Evolutionary conservation across 106 monocot genomes (phyloP).

Genomic region (Dioscorea zingiberensis): DNA sequence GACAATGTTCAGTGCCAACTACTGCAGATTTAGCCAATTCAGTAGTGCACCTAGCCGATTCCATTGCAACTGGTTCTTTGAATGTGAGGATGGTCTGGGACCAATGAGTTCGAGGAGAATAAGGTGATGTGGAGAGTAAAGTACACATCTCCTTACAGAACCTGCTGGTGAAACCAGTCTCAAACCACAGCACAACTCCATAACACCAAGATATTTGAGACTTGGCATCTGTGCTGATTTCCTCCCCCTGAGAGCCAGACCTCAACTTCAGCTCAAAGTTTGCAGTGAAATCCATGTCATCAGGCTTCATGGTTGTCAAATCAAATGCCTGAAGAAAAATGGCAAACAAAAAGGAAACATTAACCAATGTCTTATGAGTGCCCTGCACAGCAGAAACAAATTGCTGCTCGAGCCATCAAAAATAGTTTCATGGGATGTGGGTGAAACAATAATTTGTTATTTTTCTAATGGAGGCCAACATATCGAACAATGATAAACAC

Average conservation of each 20-base stretch:
- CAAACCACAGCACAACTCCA: conserved; percentile 92
- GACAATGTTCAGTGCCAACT: conserved; percentile 52
- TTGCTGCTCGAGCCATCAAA: background rate
- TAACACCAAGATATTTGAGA: conserved; percentile 46
- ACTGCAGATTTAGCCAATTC: conserved; percentile 9
- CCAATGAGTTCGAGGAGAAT: conserved; percentile 74
- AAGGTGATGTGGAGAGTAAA: conserved; percentile 74
- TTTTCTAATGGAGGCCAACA: no score
- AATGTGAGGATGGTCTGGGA: conserved; percentile 93
- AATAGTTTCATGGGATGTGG: no score
- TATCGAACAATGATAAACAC: no score
- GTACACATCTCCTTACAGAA: conserved; percentile 77
- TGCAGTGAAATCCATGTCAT: conserved; percentile 86
- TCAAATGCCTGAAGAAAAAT: conserved; percentile 62
- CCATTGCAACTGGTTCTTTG: conserved; percentile 69
- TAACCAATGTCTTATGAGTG: no score
- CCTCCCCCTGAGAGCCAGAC: background rate
- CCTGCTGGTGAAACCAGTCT: conserved; percentile 70
- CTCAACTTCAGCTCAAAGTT: conserved; percentile 51
- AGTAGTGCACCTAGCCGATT: conserved; percentile 6
- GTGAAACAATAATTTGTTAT: no score
- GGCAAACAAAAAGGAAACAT: background rate
- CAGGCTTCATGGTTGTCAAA: conserved; percentile 69
- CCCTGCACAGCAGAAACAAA: no score
- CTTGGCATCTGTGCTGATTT: background rate